Evolutionary conservation across 768 basidiomycete species (phyloP).

Genomic region (Amanita rubescens): DNA sequence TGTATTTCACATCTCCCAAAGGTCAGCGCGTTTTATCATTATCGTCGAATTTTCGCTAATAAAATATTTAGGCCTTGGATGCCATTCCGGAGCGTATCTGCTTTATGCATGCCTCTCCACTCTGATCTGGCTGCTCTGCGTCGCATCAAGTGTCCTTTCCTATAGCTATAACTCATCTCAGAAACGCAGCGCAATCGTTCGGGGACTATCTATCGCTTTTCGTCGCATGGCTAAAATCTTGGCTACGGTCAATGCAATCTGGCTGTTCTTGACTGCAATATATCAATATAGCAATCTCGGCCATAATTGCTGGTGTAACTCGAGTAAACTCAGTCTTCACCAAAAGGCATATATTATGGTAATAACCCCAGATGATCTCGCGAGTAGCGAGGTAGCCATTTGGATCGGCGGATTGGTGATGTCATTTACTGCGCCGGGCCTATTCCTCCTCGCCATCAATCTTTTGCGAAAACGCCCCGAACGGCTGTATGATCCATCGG

Average conservation of each 20-base stretch:
- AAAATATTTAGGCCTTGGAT: not conserved
- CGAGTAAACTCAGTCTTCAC: constrained; percentile 18
- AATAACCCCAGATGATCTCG: not conserved
- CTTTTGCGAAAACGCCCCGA: too few relatives aligned
- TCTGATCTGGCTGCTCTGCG: too few relatives aligned
- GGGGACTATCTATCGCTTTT: constrained; percentile 16
- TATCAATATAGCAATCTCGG: too few relatives aligned
- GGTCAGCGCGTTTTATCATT: not conserved
- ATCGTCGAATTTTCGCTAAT: not conserved
- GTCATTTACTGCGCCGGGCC: not conserved
- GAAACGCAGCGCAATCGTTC: constrained; percentile 6
- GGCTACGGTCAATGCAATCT: constrained; percentile 23
- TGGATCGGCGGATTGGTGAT: not conserved
- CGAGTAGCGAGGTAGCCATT: not conserved
- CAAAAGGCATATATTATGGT: constrained; percentile 25
- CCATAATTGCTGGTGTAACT: too few relatives aligned
- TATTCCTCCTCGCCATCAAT: not conserved
- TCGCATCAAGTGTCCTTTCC: constrained; percentile 23
- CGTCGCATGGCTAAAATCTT: too few relatives aligned
- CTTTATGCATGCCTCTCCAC: too few relatives aligned
- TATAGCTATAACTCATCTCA: constrained; percentile 3
- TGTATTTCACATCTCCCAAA: constrained; percentile 15
- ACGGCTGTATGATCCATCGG: too few relatives aligned
- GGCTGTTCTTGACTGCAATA: constrained; percentile 22
- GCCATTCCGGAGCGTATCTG: constrained; percentile 9